Evolutionary conservation across 441 rosid genomes (phyloP), one percentile per base, ranked within the genome.

Genomic region (Euphorbia corollata): DNA sequence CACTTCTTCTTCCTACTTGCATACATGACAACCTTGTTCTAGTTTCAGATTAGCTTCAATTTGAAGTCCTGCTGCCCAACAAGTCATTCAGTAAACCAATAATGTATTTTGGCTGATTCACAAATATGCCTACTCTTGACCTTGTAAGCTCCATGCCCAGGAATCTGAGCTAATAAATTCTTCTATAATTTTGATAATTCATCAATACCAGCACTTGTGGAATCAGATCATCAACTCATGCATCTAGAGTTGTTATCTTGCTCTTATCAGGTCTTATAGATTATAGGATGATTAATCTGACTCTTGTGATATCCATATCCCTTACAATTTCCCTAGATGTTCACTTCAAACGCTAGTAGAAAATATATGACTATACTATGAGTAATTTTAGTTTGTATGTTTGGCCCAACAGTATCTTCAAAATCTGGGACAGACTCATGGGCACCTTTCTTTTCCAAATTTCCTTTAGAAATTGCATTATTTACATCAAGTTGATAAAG

Each of bases 181-280:
- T 51, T n/a, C 23, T 5, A 18, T 51, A 19, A 51, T 23, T 6
- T 51, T n/a, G 23, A 51, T 51, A 51, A n/a, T 51, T 51, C 56
- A 51, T 51, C 22, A 51, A n/a, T 51, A 51, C 15, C 8, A 51
- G 19, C 11, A 8, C 56, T 23, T 18, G 4, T 18, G n/a, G 6
- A 51, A 18, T 51, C 56, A 51, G 20, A 51, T 51, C 56, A 51
- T 51, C 23, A 16, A 50, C 55, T 16, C 56, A 51, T n/a, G 56
- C 56, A n/a, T 16, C n/a, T n/a, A 6, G 6, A 51, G 23, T 51
- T 51, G 9, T 18, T 6, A 6, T 51, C 20, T 48, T 48, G 19
- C 54, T 19, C 32, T 27, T 27, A 27, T n/a, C n/a, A n/a, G n/a
- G n/a, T n/a, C 43, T 39, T 39, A 39, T 39, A 43, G 48, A 50